Conservation (phyloP, 106 monocot species). For the Ottelia alismoides region DNA sequence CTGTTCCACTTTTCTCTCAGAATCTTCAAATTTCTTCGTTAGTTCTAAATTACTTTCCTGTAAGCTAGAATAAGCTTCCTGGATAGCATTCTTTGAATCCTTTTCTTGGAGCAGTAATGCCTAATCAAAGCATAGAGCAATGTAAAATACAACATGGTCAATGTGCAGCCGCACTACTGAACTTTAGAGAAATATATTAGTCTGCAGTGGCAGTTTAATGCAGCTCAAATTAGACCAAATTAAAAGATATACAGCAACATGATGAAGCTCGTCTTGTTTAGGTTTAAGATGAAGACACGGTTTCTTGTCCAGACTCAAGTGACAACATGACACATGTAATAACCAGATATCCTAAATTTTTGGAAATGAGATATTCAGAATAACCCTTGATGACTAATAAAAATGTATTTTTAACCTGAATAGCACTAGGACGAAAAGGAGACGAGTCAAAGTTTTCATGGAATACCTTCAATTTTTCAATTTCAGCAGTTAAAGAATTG, state of each 20-base stretch:
- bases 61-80: conserved; percentile 37
- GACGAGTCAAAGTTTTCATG: neutral
- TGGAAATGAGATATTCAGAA: neutral
- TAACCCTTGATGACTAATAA: neutral
- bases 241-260: neutral
- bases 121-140: conserved; percentile 20
- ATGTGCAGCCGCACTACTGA: no score
- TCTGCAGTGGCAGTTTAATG: no score
- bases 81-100: conserved; percentile 33
- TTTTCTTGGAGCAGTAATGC: conserved; percentile 42
- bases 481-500: conserved; percentile 58
- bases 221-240: no score
- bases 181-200: no score
- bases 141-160: neutral
- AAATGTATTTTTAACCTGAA: neutral
- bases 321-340: neutral
- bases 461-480: conserved; percentile 63
- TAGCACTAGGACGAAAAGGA: neutral
- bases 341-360: neutral
- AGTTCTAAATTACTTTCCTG: conserved; percentile 48
- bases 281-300: neutral
- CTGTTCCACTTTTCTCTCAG: conserved; percentile 55
- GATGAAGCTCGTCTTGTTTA: neutral
- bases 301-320: neutral
- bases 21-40: conserved; percentile 56